Evolutionary conservation across 352 stramenopile genomes (phyloP).

Genomic region (Phytophthora hybrid): DNA sequence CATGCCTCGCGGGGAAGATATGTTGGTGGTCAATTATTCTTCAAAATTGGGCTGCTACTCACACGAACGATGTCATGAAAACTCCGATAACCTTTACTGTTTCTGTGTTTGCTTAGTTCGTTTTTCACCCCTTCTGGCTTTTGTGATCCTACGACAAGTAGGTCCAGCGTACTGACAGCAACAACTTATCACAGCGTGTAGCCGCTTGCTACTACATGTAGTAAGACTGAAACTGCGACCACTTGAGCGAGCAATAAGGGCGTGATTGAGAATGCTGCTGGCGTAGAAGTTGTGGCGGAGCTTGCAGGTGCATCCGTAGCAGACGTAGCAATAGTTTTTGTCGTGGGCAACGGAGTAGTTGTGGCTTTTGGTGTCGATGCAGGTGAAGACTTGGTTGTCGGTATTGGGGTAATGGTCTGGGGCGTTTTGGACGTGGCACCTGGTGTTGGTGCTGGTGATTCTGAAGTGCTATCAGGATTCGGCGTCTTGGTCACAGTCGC

Average conservation of each 20-base stretch:
- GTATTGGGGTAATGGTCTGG: neutral
- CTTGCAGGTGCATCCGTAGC: neutral
- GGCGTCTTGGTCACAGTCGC: neutral
- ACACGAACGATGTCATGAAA: no score
- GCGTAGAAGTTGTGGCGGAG: neutral
- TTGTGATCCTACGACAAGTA: no score
- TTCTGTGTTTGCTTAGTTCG: no score
- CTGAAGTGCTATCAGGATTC: neutral
- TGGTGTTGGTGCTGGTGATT: neutral
- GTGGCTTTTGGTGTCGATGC: neutral
- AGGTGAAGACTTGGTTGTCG: neutral
- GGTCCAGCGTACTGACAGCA: no score
- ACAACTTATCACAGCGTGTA: neutral
- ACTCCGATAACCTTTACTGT: no score
- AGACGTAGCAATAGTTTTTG: neutral
- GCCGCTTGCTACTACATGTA: neutral
- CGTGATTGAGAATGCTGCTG: neutral
- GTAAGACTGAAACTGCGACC: neutral
- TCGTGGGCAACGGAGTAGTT: neutral
- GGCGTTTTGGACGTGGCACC: neutral
- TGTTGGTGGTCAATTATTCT: no score
- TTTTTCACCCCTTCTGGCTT: no score
- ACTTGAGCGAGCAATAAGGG: neutral
- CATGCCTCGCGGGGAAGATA: no score
- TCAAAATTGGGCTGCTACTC: no score